phyloP scores from a whole-genome alignment of 1,284 basidiomycete species.

The Moniliophthora roreri region DNA sequence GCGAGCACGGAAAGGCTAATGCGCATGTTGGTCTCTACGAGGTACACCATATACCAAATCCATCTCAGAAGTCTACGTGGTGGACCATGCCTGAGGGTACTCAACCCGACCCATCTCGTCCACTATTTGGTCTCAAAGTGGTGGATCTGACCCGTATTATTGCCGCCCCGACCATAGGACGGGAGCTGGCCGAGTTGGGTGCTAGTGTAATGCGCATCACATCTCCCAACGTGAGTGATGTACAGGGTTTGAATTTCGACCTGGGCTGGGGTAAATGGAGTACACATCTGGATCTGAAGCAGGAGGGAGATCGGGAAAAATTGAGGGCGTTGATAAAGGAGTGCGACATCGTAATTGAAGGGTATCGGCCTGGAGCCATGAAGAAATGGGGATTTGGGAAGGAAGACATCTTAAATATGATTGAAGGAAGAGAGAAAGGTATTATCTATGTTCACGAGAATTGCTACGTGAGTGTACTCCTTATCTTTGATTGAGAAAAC shows the following conservation, averaged over 20 bases:
- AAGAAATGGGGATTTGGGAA: slow-evolving; percentile 28
- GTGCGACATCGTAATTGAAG: slow-evolving; percentile 27
- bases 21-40: slow-evolving; percentile 22
- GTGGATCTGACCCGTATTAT: slow-evolving; percentile 29
- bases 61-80: slow-evolving; percentile 17
- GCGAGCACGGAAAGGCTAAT: slow-evolving; percentile 12
- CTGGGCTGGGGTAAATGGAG: slow-evolving; percentile 29
- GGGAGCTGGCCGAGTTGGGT: slow-evolving; percentile 27
- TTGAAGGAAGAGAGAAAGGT: slow-evolving; percentile 21
- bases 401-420: slow-evolving; percentile 24
- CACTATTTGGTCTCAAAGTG: slow-evolving; percentile 26
- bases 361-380: slow-evolving; percentile 28
- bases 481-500: not conserved
- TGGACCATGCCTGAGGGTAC: slow-evolving; percentile 17
- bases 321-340: slow-evolving; percentile 23
- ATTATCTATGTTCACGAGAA: slow-evolving; percentile 28
- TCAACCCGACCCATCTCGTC: slow-evolving; percentile 14
- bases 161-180: slow-evolving; percentile 24
- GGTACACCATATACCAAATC: slow-evolving; percentile 21
- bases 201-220: slow-evolving; percentile 28
- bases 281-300: slow-evolving; percentile 25
- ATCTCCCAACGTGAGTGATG: slow-evolving; percentile 25
- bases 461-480: slow-evolving; percentile 18
- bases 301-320: slow-evolving; percentile 17
- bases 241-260: slow-evolving; percentile 22